A percentile compares a stretch with the other conserved stretches of the same genome.
These are phyloP conservation scores for Mucor saturninus DNA, from an alignment of 371 early-diverging fungal species.

Conservation along the genomic window DNA sequence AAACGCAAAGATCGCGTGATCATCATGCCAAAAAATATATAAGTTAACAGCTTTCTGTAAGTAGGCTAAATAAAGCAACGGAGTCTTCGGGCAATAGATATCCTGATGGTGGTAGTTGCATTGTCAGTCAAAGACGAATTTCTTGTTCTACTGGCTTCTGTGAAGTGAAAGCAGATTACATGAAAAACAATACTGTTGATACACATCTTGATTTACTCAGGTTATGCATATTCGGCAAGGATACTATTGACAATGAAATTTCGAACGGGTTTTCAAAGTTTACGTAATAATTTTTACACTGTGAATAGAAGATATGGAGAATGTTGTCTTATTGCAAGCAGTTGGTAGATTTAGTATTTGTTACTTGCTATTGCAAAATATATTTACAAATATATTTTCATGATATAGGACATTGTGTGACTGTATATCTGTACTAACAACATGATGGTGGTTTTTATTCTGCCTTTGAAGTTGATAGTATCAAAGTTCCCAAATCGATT, in stretches of 20 bases:
- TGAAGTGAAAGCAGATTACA: slow-evolving; percentile 25
- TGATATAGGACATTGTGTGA: slow-evolving; percentile 27
- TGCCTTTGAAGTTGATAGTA: slow-evolving; percentile 15
- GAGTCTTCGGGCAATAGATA: slow-evolving; percentile 10
- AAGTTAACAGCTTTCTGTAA: slow-evolving; percentile 23
- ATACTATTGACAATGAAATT: slow-evolving; percentile 26
- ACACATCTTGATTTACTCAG: slow-evolving; percentile 24
- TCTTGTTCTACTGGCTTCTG: slow-evolving; percentile 7
- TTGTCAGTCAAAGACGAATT: too few species aligned
- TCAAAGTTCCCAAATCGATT: too few species aligned
- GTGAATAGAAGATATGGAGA: slow-evolving; percentile 23
- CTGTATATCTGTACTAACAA: slow-evolving; percentile 29
- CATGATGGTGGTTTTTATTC: slow-evolving; percentile 24
- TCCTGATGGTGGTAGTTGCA: too few species aligned
- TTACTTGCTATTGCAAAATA: slow-evolving; percentile 30
- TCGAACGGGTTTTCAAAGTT: too few species aligned
- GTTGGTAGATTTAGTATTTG: slow-evolving; percentile 31
- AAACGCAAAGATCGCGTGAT: slow-evolving; percentile 22
- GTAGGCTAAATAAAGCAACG: slow-evolving; percentile 29
- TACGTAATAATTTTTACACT: too few species aligned
- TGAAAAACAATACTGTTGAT: slow-evolving; percentile 25
- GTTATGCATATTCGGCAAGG: slow-evolving; percentile 23
- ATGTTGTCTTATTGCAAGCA: slow-evolving; percentile 27
- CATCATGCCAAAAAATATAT: slow-evolving; percentile 18
- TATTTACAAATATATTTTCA: slow-evolving; percentile 25